Conservation (phyloP, 768 basidiomycete species). For the Termitomyces sp. region DNA sequence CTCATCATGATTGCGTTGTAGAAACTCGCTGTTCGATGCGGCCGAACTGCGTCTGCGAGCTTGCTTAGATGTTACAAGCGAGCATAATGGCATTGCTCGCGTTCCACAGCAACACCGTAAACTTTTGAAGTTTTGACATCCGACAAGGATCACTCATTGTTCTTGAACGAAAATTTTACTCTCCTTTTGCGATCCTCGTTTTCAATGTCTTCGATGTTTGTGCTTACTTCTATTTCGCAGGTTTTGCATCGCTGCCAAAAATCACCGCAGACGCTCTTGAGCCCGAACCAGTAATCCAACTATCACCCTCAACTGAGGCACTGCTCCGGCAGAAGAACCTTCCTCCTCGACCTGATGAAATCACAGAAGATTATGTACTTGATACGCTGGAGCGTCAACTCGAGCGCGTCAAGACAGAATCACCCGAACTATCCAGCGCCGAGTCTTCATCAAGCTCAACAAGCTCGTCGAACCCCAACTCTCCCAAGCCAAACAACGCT, state of each 20-base stretch:
- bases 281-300: constrained; percentile 18
- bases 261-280: constrained; percentile 35
- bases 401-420: constrained; percentile 31
- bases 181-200: too few relatives aligned
- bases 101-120: background rate
- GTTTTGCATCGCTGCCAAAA: constrained; percentile 74
- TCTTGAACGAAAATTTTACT: background rate
- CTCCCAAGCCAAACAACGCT: background rate
- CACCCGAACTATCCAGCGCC: constrained; percentile 4
- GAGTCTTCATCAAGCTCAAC: constrained; percentile 14
- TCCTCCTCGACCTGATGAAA: constrained; percentile 59
- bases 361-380: constrained; percentile 56
- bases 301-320: constrained; percentile 48
- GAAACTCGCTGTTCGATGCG: background rate
- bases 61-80: background rate
- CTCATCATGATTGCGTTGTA: background rate
- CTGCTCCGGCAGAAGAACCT: constrained; percentile 44
- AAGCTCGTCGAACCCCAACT: constrained; percentile 19
- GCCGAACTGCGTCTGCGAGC: background rate
- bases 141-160: too few relatives aligned
- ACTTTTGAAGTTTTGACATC: background rate
- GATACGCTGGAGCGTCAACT: constrained; percentile 57
- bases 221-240: constrained; percentile 33
- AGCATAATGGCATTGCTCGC: background rate
- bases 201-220: background rate